Evolutionary conservation across 352 stramenopile species (phyloP).

Genomic region (Phytophthora fragariaefolia): DNA sequence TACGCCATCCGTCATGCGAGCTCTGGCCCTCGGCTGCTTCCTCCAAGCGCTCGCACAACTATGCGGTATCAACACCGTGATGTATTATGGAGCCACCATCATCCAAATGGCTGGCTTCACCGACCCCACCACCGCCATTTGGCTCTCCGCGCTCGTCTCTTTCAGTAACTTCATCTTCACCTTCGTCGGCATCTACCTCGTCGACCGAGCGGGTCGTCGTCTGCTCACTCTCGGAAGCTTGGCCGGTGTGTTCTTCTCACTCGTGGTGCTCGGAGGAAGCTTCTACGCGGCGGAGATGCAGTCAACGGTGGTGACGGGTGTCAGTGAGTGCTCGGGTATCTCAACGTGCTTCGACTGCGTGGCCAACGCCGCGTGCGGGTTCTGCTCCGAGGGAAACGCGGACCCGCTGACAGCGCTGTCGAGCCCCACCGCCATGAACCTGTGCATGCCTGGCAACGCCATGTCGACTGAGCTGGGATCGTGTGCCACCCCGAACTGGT

Average conservation of each 20-base stretch:
- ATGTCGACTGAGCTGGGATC: constrained; percentile 20
- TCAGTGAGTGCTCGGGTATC: constrained; percentile 38
- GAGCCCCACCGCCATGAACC: constrained; percentile 11
- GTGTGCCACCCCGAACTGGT: constrained; percentile 42
- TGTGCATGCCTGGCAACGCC: constrained; percentile 39
- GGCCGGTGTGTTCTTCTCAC: constrained; percentile 19
- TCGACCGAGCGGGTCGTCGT: constrained; percentile 17
- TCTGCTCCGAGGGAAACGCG: constrained; percentile 18
- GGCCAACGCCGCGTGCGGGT: constrained; percentile 54
- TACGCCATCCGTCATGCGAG: constrained; percentile 41
- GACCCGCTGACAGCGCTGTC: constrained; percentile 19
- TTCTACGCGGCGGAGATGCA: constrained; percentile 18
- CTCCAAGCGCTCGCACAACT: constrained; percentile 58
- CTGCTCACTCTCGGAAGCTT: constrained; percentile 17
- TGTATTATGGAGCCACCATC: constrained; percentile 84
- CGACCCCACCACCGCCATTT: constrained; percentile 70
- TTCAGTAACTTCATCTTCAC: constrained; percentile 32
- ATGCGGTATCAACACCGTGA: constrained; percentile 84
- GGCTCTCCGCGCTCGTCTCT: constrained; percentile 64
- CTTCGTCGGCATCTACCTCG: constrained; percentile 24
- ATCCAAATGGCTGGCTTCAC: constrained; percentile 78
- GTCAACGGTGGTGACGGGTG: constrained; percentile 10
- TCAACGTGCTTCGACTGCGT: constrained; percentile 72
- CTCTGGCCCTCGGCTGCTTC: constrained; percentile 52
- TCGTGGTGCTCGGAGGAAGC: constrained; percentile 13